Base-by-base conservation (phyloP, 2,329 filamentous ascomycete genomes). In the Epichloe elymi region DNA sequence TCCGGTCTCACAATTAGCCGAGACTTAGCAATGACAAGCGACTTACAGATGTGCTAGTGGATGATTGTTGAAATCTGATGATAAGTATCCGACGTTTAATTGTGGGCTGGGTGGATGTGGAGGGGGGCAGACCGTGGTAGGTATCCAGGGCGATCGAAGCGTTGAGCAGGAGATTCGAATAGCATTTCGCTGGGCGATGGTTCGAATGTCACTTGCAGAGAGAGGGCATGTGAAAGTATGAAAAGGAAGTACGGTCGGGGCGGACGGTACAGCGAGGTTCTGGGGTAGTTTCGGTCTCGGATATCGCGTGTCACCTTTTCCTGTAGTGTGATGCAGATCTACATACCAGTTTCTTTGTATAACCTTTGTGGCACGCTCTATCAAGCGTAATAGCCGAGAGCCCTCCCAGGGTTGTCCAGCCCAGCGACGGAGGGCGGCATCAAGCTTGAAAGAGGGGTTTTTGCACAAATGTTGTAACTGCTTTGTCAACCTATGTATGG, bases 1-100 rank as follows among this genome's bases (percentile, higher is more conserved):
- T 11, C 23, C 26, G 10, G n/a, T 17, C 8, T 35, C 12, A 26
- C 41, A 40, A 3, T 8, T 14, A 33, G 12, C 17, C 30, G 36
- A 23, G 6, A 33, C 8, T 6, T 15, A 7, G 15, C 10, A 26
- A 36, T 10, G 10, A n/a, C 11, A 26, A 39, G 33, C 30, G 30
- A 60, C 76, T 70, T 70, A 80, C 75, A 98, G 67, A 69, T 98
- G 93, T 23, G 93, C 93, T 36, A 98, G 72, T 4, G 93, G 93
- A 63, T 98, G 93, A 60, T 98, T 98, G 63, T 98, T 98, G 69
- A 98, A 98, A 67, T 98, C 93, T 0, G 93, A 97, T 3, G 93
- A 97, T 38, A 98, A 83, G 65, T 98, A 98, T 45, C 93, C 93
- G 54, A 98, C 82, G 58, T 88, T 91, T n/a, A 98, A 74, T 57